Evolutionary conservation across 2,329 filamentous ascomycete species (phyloP), one percentile per base, ranked within the genome.

Genomic region (Xylaria hypoxylon): DNA sequence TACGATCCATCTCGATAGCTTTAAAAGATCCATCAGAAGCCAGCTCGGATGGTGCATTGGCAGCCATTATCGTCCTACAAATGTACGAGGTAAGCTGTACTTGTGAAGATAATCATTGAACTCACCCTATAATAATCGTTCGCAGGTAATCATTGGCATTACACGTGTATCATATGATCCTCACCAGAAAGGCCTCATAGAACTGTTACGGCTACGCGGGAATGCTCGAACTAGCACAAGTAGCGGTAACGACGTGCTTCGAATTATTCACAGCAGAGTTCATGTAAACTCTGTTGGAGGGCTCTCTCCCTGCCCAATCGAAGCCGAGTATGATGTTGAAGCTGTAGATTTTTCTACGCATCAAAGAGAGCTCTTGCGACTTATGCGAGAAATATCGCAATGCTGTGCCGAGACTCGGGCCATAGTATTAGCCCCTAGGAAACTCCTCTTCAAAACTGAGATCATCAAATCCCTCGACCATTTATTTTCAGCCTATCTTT

Each of bases 1-100:
- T 67, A 31, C 50, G 35, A 28, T 62, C 28, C 13, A 45, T 64
- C 2, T 64, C 60, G 5, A 42, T 19, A 17, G 48, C 44, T n/a
- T 19, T 67, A 6, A 33, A 13, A 24, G 19, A 59, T 33, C 50
- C 52, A 26, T 26, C 33, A 22, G 45, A 62, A 58, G 63, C 63
- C 8, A 52, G 63, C 52, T 64, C 65, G 3, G 65, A 67, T 22
- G 51, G 33, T 31, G 1, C 22, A 19, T 51, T 67, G 11, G 19
- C 56, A 26, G 24, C 61, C 13, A 60, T 67, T 24, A n/a, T 64
- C n/a, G 31, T 67, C 11, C 15, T 67, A 1, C 63, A 65, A 28
- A 57, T 58, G 31, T 65, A 58, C 38, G 63, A 65, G 59, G 63
- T 65, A 62, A 38, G 63, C 19, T 62, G 17, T 17, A 3, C 45